Conservation (phyloP, 2,329 filamentous ascomycete genomes). For the Trichophyton verrucosum region DNA sequence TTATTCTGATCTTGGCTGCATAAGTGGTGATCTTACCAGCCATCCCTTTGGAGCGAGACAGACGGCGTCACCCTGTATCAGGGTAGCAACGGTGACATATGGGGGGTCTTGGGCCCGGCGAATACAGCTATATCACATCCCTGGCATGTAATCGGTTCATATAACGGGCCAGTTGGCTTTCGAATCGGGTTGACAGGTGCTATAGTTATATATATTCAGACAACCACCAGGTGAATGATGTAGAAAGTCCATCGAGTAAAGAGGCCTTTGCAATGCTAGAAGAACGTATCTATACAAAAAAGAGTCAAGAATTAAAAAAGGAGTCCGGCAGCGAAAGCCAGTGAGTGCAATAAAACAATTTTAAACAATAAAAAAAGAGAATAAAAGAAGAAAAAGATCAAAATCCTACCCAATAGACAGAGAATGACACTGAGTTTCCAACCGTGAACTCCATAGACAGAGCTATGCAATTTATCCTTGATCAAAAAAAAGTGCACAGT, state of each 20-base stretch:
- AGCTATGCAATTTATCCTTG: not conserved
- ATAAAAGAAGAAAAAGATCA: not conserved
- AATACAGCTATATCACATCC: not conserved
- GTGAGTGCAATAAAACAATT: not conserved
- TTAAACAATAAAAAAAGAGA: too few species aligned
- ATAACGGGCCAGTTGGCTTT: not conserved
- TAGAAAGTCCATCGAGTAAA: not conserved
- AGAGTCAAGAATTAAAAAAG: too few species aligned
- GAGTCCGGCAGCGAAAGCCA: not conserved
- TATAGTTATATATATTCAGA: not conserved
- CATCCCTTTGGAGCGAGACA: not conserved
- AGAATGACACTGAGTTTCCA: not conserved
- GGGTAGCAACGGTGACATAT: too few species aligned
- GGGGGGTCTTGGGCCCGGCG: not conserved
- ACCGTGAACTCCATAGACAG: not conserved
- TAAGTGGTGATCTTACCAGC: not conserved
- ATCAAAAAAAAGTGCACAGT: not conserved
- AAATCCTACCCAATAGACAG: not conserved
- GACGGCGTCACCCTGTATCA: too few species aligned
- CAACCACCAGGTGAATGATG: not conserved
- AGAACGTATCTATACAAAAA: constrained; percentile 2
- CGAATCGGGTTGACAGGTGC: not conserved
- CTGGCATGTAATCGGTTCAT: not conserved
- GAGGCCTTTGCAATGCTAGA: not conserved
- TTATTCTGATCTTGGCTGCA: constrained; percentile 16